Base-by-base conservation (phyloP, 495 filamentous ascomycete species). In the Terfezia claveryi region DNA sequence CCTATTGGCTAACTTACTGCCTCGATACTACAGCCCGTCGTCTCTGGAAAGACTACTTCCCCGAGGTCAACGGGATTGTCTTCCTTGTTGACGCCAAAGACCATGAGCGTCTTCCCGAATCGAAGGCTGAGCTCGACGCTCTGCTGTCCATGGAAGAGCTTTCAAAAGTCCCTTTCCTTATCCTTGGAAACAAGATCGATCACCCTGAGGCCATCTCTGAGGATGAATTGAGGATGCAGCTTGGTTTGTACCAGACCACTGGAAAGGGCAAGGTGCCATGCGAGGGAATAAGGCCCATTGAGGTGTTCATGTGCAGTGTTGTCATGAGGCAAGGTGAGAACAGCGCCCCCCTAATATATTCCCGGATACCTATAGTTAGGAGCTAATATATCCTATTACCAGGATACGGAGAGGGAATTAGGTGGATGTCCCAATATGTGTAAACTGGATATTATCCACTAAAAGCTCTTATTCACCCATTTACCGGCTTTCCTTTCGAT, bases 131-230 rank as follows among this genome's bases (percentile, higher is more conserved):
- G 72, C 82, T 96, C 51, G 88, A 96, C 67, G 88, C 87, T 54
- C 82, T 94, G 38, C 75, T 95, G 59, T 79, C 82, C 52, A 93
- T 94, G 87, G 88, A 94, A 71, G 87, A 93, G 61, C 74, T 93
- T 23, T 68, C 76, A 59, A 94, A 92, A 76, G 88, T 95, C 23
- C 91, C 91, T 55, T 95, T 95, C 69, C 76, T 94, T 51, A 74
- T 98, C 49, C 79, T 98, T 56, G 91, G 89, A 56, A 96, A 98
- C 76, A 98, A 96, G 79, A 98, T 95, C 69, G 89, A 98, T 68
- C 88, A 96, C 71, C 87, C 89, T 38, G 82, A 93, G 59, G 89
- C 89, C 57, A 81, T 94, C 51, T 84, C 80, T 59, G 89, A 98
- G 77, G 89, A 96, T 60, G 86, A 95, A 70, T 76, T 95, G 61